These are phyloP conservation scores for Fusarium scirpi DNA, from an alignment of 2,329 filamentous ascomycete species.

Conservation along the genomic window DNA sequence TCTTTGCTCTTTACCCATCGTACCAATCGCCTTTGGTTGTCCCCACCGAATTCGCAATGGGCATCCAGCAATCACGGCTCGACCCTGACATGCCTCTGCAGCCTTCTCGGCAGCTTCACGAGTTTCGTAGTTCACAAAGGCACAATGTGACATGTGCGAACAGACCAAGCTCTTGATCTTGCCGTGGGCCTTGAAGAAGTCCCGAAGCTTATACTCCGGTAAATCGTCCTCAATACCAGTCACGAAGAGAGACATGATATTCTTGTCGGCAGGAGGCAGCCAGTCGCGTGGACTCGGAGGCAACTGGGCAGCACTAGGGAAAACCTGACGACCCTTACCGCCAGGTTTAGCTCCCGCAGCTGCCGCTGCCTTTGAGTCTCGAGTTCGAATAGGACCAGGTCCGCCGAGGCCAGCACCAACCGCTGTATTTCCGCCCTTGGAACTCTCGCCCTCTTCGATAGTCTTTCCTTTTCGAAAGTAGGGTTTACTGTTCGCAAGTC, in stretches of 20 bases:
- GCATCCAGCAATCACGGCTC: slow-evolving; percentile 89
- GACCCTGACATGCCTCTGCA: slow-evolving; percentile 85
- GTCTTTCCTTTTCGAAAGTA: slow-evolving; percentile 91
- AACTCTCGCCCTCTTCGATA: slow-evolving; percentile 65
- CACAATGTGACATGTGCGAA: slow-evolving; percentile 96
- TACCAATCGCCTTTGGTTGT: slow-evolving; percentile 90
- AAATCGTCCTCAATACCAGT: slow-evolving; percentile 97
- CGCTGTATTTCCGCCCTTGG: slow-evolving; percentile 60
- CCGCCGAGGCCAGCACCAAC: slow-evolving; percentile 70
- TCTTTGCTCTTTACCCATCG: slow-evolving; percentile 87
- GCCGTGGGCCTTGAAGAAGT: slow-evolving; percentile 89
- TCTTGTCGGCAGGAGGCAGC: slow-evolving; percentile 82
- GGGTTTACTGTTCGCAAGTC: slow-evolving; percentile 90
- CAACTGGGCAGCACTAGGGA: slow-evolving; percentile 77
- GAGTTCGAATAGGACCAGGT: slow-evolving; percentile 83
- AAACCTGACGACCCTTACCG: slow-evolving; percentile 64
- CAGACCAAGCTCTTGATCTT: slow-evolving; percentile 94
- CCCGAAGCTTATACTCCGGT: slow-evolving; percentile 89
- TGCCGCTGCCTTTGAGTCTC: slow-evolving; percentile 67
- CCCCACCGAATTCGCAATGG: slow-evolving; percentile 93
- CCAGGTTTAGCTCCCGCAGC: slow-evolving; percentile 63
- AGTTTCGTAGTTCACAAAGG: slow-evolving; percentile 93
- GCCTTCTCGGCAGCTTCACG: slow-evolving; percentile 88
- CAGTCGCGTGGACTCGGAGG: slow-evolving; percentile 89
- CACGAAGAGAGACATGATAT: slow-evolving; percentile 92